Evolutionary conservation across 1,284 basidiomycete species (phyloP).

Genomic region (Boletus semigastroideus): DNA sequence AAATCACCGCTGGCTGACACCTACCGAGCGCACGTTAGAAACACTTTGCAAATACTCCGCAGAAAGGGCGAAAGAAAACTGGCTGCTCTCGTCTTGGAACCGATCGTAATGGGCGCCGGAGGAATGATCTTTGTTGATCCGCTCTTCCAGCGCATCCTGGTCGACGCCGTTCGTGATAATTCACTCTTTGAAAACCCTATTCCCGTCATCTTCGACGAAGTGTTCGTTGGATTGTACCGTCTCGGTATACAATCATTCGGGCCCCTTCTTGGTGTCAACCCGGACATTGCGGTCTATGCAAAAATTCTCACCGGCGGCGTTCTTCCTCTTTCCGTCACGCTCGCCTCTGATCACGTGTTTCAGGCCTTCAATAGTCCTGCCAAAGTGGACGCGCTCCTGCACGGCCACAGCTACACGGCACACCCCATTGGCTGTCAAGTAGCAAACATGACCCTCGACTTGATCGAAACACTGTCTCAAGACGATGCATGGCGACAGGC

Average conservation of each 20-base stretch:
- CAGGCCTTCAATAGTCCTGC: constrained; percentile 72
- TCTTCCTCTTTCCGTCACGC: constrained; percentile 83
- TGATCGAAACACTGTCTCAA: constrained; percentile 53
- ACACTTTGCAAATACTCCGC: constrained; percentile 53
- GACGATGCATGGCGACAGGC: constrained; percentile 43
- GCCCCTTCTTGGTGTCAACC: constrained; percentile 66
- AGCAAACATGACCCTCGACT: constrained; percentile 76
- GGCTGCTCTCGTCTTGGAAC: constrained; percentile 86
- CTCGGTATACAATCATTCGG: constrained; percentile 73
- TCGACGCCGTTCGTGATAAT: constrained; percentile 74
- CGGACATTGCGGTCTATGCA: constrained; percentile 90
- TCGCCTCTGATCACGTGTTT: constrained; percentile 82
- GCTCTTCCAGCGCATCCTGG: constrained; percentile 87
- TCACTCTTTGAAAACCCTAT: constrained; percentile 49
- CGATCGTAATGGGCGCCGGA: constrained; percentile 92
- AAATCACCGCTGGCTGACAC: constrained; percentile 56
- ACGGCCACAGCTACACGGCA: constrained; percentile 95
- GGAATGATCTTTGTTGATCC: constrained; percentile 99
- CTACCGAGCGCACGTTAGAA: constrained; percentile 66
- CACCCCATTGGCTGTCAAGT: constrained; percentile 92
- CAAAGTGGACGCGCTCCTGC: constrained; percentile 86
- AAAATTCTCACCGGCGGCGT: constrained; percentile 95
- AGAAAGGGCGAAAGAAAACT: constrained; percentile 42
- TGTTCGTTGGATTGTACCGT: constrained; percentile 90
- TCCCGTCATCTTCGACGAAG: constrained; percentile 95